These are phyloP conservation scores for Patellifolia procumbens DNA, from an alignment of 179 eudicot genomes.

Conservation along the genomic window DNA sequence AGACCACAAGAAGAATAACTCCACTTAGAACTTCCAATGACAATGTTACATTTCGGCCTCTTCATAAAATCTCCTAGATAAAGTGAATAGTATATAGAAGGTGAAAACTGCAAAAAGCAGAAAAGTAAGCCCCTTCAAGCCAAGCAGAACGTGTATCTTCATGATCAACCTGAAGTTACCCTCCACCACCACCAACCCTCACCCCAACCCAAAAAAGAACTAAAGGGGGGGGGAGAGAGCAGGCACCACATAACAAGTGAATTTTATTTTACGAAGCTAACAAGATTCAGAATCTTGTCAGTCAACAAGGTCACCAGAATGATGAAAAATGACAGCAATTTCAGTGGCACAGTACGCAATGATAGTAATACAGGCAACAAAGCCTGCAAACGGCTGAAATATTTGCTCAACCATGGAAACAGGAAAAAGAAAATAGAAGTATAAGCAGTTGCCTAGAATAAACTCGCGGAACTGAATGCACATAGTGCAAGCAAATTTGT, in stretches of 20 bases:
- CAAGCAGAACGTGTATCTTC: neutral
- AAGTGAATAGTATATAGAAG: neutral
- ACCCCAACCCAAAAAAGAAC: neutral
- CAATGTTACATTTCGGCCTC: neutral
- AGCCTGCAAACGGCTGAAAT: neutral
- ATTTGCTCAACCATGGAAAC: neutral
- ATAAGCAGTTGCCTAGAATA: neutral
- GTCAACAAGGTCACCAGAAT: neutral
- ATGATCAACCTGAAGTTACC: neutral
- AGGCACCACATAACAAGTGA: neutral
- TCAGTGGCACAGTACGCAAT: neutral
- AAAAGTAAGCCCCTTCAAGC: neutral
- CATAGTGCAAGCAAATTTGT: neutral
- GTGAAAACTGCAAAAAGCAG: neutral
- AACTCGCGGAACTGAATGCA: neutral
- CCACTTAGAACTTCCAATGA: neutral
- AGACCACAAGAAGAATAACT: conserved; percentile 8
- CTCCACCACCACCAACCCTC: neutral
- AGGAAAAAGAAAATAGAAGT: neutral
- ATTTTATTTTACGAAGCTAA: neutral
- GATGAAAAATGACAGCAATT: neutral
- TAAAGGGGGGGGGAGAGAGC: neutral
- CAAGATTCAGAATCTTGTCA: neutral
- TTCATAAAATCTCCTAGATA: neutral
- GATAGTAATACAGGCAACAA: neutral